These are phyloP conservation scores for Alternaria ethzedia DNA, from an alignment of 2,329 filamentous ascomycete species.

Conservation along the genomic window DNA sequence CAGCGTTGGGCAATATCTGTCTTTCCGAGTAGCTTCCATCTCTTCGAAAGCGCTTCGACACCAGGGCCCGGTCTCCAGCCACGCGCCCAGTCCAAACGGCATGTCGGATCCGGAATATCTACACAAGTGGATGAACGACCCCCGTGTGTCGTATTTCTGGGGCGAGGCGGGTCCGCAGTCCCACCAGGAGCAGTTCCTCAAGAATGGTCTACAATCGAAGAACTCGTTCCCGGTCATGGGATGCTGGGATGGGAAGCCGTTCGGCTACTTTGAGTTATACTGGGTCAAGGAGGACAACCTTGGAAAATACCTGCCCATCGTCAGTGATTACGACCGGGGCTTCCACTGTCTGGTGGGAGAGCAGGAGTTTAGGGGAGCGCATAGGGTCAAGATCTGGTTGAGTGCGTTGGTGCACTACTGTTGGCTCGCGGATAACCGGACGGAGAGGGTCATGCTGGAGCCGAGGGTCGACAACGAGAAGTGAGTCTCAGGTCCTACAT, in stretches of 20 bases:
- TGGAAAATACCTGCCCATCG: conserved; percentile 70
- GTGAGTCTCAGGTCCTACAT: conserved; percentile 58
- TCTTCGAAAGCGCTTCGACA: conserved; percentile 69
- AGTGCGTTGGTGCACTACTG: conserved; percentile 87
- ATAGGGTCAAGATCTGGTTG: conserved; percentile 80
- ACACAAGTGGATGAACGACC: conserved; percentile 86
- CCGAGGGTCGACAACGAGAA: conserved; percentile 89
- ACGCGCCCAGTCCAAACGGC: conserved; percentile 27
- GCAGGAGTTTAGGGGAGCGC: conserved; percentile 84
- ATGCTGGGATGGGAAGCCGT: conserved; percentile 92
- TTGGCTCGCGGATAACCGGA: conserved; percentile 77
- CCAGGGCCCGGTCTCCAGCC: conserved; percentile 60
- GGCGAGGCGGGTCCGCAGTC: conserved; percentile 65
- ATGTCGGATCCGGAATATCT: conserved; percentile 71
- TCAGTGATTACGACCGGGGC: conserved; percentile 84
- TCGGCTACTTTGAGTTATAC: conserved; percentile 97
- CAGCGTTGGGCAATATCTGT: conserved; percentile 81
- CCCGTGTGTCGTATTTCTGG: conserved; percentile 87
- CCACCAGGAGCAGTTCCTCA: conserved; percentile 72
- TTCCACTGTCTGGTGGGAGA: conserved; percentile 90
- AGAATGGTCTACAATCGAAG: conserved; percentile 65
- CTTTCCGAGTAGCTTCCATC: conserved; percentile 82
- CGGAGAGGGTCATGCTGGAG: conserved; percentile 83
- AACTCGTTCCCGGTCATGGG: conserved; percentile 92
- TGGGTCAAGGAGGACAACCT: conserved; percentile 94